phyloP scores from a whole-genome alignment of 805 yeast genomes.

The Saturnispora sekii region DNA sequence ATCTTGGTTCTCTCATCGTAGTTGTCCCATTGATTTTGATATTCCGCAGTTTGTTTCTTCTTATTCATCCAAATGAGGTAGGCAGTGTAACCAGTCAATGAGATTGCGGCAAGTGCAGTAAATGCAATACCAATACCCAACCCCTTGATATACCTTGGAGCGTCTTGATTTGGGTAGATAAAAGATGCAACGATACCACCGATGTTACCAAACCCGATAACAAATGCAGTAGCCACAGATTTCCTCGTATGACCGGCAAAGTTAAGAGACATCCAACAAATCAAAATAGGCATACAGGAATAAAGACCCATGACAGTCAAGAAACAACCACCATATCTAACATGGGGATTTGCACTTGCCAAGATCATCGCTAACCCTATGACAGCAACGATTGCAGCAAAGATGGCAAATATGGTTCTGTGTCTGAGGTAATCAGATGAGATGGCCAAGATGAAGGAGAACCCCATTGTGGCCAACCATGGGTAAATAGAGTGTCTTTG shows the following conservation, averaged over 20 bases:
- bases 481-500: conserved; percentile 80
- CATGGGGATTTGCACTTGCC: conserved; percentile 29
- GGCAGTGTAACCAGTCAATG: conserved; percentile 25
- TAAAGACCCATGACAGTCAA: conserved; percentile 50
- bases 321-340: conserved; percentile 60
- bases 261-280: conserved; percentile 60
- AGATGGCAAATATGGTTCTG: conserved; percentile 36
- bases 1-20: conserved; percentile 22
- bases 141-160: conserved; percentile 52
- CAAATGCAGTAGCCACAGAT: conserved; percentile 38
- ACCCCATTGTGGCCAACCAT: conserved; percentile 68
- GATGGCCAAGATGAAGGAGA: conserved; percentile 49
- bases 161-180: conserved; percentile 43
- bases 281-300: conserved; percentile 54
- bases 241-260: conserved; percentile 56
- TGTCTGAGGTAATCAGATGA: conserved; percentile 44
- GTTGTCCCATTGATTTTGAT: conserved; percentile 21
- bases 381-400: conserved; percentile 30
- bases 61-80: conserved; percentile 26
- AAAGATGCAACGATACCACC: conserved; percentile 63
- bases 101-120: conserved; percentile 31
- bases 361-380: conserved; percentile 49
- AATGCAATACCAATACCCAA: conserved; percentile 41
- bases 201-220: conserved; percentile 65
- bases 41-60: conserved; percentile 26